Evolutionary conservation across 768 basidiomycete species (phyloP).

Genomic region (Tulasnella calospora): DNA sequence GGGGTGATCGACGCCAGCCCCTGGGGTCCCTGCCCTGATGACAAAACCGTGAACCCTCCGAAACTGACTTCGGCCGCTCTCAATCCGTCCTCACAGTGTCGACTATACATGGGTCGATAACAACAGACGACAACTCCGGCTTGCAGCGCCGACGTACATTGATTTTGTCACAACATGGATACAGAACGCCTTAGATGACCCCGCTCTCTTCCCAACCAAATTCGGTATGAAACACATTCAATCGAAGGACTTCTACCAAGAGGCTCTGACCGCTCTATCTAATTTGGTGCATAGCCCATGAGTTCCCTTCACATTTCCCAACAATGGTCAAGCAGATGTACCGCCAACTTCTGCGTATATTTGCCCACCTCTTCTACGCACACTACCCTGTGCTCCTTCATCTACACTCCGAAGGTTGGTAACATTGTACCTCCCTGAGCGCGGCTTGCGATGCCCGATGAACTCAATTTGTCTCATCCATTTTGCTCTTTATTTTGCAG

Average conservation of each 20-base stretch:
- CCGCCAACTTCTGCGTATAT: conserved; percentile 47
- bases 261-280: neutral
- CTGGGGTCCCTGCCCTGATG: conserved; percentile 12
- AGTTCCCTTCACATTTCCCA: conserved; percentile 45
- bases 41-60: conserved; percentile 7
- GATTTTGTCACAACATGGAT: conserved; percentile 50
- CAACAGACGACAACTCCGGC: conserved; percentile 41
- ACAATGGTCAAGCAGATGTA: conserved; percentile 45
- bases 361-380: conserved; percentile 48
- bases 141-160: conserved; percentile 48
- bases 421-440: conserved; percentile 28
- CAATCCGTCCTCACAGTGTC: conserved; percentile 33
- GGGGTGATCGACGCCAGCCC: conserved; percentile 10
- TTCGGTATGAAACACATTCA: conserved; percentile 35
- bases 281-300: conserved; percentile 35
- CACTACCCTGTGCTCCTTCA: conserved; percentile 46
- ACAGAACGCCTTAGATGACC: conserved; percentile 45
- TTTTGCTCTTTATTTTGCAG: neutral
- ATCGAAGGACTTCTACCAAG: neutral
- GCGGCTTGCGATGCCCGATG: neutral
- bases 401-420: conserved; percentile 39
- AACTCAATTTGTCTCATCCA: neutral
- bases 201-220: conserved; percentile 45
- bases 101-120: conserved; percentile 50
- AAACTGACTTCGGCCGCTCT: neutral